phyloP scores from a whole-genome alignment of 306 rosid genomes.

The Fragaria nilgerrensis region DNA sequence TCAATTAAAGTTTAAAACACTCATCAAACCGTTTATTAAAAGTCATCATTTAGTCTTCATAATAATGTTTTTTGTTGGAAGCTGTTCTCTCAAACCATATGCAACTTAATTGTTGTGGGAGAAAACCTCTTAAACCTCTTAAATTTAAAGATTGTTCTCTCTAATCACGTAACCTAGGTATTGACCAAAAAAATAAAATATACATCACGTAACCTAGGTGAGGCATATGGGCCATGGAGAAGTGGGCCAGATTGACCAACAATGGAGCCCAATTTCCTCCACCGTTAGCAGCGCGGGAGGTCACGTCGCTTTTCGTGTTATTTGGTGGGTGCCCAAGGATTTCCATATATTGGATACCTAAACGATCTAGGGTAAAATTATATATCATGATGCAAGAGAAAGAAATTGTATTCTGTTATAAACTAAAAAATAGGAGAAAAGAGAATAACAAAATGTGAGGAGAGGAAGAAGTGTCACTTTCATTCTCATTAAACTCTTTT shows the following conservation, averaged over 20 bases:
- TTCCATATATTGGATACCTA: background rate
- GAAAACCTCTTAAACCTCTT: background rate
- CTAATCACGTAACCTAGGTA: background rate
- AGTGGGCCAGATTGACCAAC: background rate
- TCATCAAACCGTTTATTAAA: too few relatives aligned
- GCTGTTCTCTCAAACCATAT: too few relatives aligned
- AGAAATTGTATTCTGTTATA: too few relatives aligned
- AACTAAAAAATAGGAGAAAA: too few relatives aligned
- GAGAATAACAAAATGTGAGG: too few relatives aligned
- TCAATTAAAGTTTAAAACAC: too few relatives aligned
- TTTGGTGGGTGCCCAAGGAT: background rate
- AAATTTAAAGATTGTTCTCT: background rate
- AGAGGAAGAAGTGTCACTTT: too few relatives aligned
- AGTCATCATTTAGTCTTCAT: too few relatives aligned
- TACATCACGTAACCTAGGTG: background rate
- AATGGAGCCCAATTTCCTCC: background rate
- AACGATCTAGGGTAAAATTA: background rate
- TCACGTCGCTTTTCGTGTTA: background rate
- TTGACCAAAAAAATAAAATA: too few relatives aligned
- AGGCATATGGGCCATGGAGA: background rate
- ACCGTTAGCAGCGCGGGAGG: background rate
- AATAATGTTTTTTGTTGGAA: too few relatives aligned
- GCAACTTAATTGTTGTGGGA: too few relatives aligned
- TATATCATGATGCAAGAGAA: background rate
- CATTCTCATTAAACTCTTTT: too few relatives aligned